phyloP scores from a whole-genome alignment of 2,329 filamentous ascomycete genomes.

The Ophiostoma sp. region DNA sequence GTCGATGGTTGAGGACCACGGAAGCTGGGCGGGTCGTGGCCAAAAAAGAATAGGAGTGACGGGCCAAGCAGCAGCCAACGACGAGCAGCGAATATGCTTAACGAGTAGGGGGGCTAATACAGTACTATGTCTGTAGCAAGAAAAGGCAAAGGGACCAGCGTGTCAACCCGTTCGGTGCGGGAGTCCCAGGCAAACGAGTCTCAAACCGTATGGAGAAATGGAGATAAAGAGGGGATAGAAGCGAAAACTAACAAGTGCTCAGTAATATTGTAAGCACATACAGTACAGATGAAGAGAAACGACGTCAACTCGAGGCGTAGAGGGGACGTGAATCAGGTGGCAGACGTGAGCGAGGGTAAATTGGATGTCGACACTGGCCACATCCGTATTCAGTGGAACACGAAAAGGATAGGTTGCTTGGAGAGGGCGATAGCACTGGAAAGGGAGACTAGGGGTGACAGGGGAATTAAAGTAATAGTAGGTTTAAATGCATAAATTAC shows the following conservation, averaged over 20 bases:
- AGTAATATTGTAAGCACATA: too few species aligned
- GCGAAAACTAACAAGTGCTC: not conserved
- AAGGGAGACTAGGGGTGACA: not conserved
- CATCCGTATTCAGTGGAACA: slow-evolving; percentile 22
- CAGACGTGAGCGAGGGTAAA: slow-evolving; percentile 20
- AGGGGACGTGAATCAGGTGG: slow-evolving; percentile 10
- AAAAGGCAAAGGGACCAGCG: not conserved
- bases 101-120: not conserved
- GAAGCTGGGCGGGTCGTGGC: not conserved
- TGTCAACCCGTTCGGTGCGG: slow-evolving; percentile 11
- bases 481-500: slow-evolving; percentile 5
- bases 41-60: not conserved
- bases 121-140: not conserved
- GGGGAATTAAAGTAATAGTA: slow-evolving; percentile 14
- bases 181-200: slow-evolving; percentile 4
- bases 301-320: not conserved
- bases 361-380: slow-evolving; percentile 15
- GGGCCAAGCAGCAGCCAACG: not conserved
- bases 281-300: not conserved
- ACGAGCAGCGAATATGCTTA: not conserved
- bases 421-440: not conserved
- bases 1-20: not conserved
- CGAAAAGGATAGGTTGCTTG: slow-evolving; percentile 22
- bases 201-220: not conserved
- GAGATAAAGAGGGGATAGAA: slow-evolving; percentile 14